phyloP scores from a whole-genome alignment of 2,329 filamentous ascomycete species.

The Pseudopyricularia javanii region DNA sequence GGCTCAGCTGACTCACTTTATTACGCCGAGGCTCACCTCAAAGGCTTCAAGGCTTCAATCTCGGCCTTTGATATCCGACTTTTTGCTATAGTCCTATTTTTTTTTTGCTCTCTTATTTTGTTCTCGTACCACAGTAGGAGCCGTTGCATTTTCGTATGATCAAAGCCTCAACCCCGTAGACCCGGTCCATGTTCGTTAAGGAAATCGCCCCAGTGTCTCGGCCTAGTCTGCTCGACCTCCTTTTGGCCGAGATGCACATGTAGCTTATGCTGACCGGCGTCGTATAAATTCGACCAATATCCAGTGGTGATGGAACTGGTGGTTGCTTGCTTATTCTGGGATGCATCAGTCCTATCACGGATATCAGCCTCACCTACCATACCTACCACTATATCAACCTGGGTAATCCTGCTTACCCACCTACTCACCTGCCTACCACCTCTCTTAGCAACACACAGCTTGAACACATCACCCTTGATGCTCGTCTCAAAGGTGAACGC shows the following conservation, averaged over 20 bases:
- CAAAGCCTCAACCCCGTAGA: background rate
- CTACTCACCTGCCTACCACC: background rate
- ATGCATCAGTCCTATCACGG: background rate
- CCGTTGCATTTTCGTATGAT: background rate
- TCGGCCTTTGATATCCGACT: background rate
- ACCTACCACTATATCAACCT: slow-evolving; percentile 3
- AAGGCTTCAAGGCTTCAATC: background rate
- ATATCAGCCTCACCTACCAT: background rate
- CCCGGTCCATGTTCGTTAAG: background rate
- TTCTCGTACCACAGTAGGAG: background rate
- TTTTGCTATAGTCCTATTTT: background rate
- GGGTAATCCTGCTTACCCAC: background rate
- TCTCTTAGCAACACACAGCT: background rate
- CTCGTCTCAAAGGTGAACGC: slow-evolving; percentile 16
- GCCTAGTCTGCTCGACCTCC: too few relatives aligned
- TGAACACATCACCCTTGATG: slow-evolving; percentile 10
- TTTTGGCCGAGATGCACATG: too few relatives aligned
- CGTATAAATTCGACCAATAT: background rate
- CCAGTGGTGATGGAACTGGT: too few relatives aligned
- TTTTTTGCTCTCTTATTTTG: background rate
- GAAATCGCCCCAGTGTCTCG: too few relatives aligned
- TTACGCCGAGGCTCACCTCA: background rate
- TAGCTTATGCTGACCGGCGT: background rate
- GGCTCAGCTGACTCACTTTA: background rate
- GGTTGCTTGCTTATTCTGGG: background rate